Evolutionary conservation across 176 grass and related monocot species (phyloP).

Genomic region (Secale cereale): DNA sequence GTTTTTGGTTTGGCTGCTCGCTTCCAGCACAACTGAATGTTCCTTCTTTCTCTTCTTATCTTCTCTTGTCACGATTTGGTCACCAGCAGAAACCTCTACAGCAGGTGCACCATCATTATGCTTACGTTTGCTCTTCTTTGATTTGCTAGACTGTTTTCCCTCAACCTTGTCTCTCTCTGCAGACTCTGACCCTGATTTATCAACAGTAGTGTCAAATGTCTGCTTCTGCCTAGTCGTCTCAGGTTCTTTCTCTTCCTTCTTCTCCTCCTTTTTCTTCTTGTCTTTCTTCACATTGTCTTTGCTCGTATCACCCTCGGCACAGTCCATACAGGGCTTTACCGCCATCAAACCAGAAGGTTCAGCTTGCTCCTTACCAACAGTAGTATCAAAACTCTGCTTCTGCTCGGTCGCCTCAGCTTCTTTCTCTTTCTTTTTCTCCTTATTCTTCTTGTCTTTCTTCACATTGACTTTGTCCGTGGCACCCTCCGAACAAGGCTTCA

Average conservation of each 20-base stretch:
- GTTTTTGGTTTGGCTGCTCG: neutral
- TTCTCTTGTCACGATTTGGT: neutral
- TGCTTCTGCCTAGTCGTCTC: neutral
- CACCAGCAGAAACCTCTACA: neutral
- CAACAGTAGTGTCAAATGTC: neutral
- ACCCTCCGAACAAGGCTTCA: neutral
- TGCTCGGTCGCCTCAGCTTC: neutral
- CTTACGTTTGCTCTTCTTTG: slow-evolving; percentile 33
- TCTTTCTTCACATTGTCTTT: neutral
- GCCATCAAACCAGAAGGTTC: neutral
- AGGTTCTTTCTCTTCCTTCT: neutral
- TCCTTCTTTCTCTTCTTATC: slow-evolving; percentile 34
- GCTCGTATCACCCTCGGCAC: neutral
- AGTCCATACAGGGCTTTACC: neutral
- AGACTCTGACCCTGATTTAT: neutral
- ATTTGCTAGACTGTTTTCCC: neutral
- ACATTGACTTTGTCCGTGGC: neutral
- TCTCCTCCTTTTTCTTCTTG: neutral
- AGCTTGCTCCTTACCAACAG: neutral
- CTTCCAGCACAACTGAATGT: neutral
- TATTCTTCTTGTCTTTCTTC: slow-evolving; percentile 5
- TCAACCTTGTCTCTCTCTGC: neutral
- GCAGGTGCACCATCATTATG: neutral
- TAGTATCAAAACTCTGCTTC: neutral
- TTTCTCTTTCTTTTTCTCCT: slow-evolving; percentile 7